Evolutionary conservation across 129 eudicot genomes (phyloP), one percentile per base, ranked within the genome.

Genomic region (Lactuca saligna): DNA sequence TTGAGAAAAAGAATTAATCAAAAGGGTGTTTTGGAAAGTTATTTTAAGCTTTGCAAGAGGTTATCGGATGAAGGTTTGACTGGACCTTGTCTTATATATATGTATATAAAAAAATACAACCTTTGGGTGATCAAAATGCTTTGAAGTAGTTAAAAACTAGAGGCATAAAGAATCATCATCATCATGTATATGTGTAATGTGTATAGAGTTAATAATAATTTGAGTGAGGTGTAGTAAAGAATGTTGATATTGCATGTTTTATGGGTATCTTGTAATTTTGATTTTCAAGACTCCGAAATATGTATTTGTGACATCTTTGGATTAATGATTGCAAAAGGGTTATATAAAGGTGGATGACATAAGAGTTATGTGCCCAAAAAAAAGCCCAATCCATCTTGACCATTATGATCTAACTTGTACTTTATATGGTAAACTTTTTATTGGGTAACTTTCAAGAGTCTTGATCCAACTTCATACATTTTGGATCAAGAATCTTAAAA

Each of bases 71-170:
- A 84, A 39, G 78, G 86, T 29, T 75, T 92, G 83, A 82, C 84
- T 15, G 96, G 88, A 25, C 94, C 96, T 3, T 75, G 95, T 79
- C 89, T 92, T 37, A 69, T 89, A 60, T 88, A 92, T 54, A 71
- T 88, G 83, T 81, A 88, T 81, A 54, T 92, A 57, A 92, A 84
- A 75, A 81, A 76, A 66, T 76, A 80, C 46, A 88, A 83, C 76
- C 91, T 92, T 44, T 88, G 98, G 98, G 69, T 92, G 63, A 75
- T 87, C 55, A 86, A 86, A 68, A 86, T 84, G 95, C 72, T 88
- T 10, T 91, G 76, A 82, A 56, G 39, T 17, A 39, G 38, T 17
- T 6, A 9, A 46, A 55, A 46, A 55, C 14, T 29, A 51, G 63
- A 73, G 60, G 61, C 12, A 9, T 17, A 51, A 68, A 64, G 37